Base-by-base conservation (phyloP, 441 rosid genomes). In the Bruguiera hainesii region DNA sequence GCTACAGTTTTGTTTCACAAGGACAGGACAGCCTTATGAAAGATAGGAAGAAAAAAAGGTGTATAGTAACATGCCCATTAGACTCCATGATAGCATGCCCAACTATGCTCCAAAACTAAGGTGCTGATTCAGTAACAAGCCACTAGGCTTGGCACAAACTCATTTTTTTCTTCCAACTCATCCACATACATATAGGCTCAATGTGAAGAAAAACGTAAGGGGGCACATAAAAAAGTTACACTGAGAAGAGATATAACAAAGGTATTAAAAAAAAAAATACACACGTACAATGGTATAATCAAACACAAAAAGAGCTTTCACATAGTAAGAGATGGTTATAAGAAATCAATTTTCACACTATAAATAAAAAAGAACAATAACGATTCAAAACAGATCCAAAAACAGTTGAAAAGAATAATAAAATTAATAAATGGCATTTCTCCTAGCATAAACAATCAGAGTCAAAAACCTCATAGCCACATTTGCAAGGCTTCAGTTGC, bases 401-500 rank as follows among this genome's bases (percentile, higher is more conserved):
- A 42, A 42, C 18, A 42, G 18, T 42, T 42, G 1, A 42, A 42
- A 37, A 10, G 28, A 53, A 21, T 7, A n/a, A 53, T 53, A 8
- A 53, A 53, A 53, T 10, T 37, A 37, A 37, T 37, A 10, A 53
- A 53, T 21, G 26, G 15, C 57, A 46, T 28, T n/a, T 2, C 20
- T 19, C 1, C 51, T 25, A 49, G 29, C 9, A n/a, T 48, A 53
- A 4, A 66, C 8, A 20, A 28, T 9, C 15, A 65, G 58, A 10
- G 58, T 39, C 42, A 61, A 71, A 52, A 67, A 90, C 98, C 90
- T 93, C 94, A 11, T 93, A 93, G 42, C 96, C 98, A 80, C 98
- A 93, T 85, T 85, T 85, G 89, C 98, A 93, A 66, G 98, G 98
- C 85, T 87, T 93, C 76, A 93, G 79, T 61, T 93, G 96, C 76